These are phyloP conservation scores for Beauveria rudraprayagi DNA, from an alignment of 2,329 filamentous ascomycete species.

Conservation along the genomic window DNA sequence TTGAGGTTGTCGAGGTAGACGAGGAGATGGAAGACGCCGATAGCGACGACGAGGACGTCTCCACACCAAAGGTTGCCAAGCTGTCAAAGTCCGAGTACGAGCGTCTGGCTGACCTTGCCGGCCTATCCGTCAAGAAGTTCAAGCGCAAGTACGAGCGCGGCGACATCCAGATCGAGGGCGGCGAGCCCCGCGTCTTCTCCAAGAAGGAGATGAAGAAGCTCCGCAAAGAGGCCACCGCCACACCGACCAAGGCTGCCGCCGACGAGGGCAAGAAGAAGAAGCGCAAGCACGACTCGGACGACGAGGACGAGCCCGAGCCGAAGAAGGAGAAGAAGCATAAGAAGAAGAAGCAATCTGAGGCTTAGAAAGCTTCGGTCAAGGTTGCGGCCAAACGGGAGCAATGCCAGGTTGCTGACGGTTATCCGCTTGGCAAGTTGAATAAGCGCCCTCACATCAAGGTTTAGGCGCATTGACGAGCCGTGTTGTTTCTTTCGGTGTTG, in stretches of 20 bases:
- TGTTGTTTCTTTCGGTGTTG: conserved; percentile 11
- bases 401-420: background rate
- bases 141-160: conserved; percentile 71
- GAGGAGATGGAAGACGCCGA: conserved; percentile 25
- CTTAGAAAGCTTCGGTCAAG: conserved; percentile 16
- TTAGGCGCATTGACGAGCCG: background rate
- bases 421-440: background rate
- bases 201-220: conserved; percentile 72
- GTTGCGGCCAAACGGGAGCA: background rate
- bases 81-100: conserved; percentile 50
- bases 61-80: conserved; percentile 31
- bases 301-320: conserved; percentile 50
- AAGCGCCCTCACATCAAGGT: background rate
- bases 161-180: conserved; percentile 61
- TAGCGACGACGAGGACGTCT: conserved; percentile 23
- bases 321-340: conserved; percentile 54
- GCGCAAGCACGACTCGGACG: conserved; percentile 61
- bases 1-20: conserved; percentile 32
- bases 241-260: conserved; percentile 32
- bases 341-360: conserved; percentile 38
- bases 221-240: conserved; percentile 47
- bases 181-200: conserved; percentile 58
- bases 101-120: conserved; percentile 55
- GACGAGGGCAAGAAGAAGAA: conserved; percentile 52
- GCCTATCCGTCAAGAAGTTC: conserved; percentile 67